Evolutionary conservation across 768 basidiomycete genomes (phyloP).

Genomic region (Leccinum ochraceum): DNA sequence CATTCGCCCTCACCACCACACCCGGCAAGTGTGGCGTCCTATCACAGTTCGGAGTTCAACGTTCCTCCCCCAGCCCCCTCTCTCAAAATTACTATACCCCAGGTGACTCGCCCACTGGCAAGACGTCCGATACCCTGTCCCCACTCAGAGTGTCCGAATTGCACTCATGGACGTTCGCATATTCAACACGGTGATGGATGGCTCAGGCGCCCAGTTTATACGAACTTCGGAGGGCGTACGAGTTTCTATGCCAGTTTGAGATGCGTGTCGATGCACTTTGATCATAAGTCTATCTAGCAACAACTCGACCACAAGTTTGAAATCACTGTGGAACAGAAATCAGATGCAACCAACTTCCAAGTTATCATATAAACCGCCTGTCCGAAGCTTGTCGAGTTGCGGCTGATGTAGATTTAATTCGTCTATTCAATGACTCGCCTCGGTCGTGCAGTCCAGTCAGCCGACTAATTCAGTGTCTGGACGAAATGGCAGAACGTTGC

Average conservation of each 20-base stretch:
- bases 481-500: neutral
- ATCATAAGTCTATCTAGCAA: no score
- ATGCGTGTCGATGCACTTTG: no score
- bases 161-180: no score
- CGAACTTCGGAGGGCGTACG: no score
- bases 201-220: no score
- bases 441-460: neutral
- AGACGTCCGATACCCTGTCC: conserved; percentile 17
- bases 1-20: conserved; percentile 9
- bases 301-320: no score
- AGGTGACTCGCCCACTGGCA: conserved; percentile 10
- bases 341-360: neutral
- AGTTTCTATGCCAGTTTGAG: no score
- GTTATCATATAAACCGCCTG: neutral
- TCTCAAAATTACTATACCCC: neutral
- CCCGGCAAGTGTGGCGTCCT: conserved; percentile 5
- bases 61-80: conserved; percentile 8
- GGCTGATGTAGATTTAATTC: neutral
- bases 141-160: conserved; percentile 12
- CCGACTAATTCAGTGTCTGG: neutral
- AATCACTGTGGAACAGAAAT: no score
- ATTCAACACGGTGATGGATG: no score
- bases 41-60: conserved; percentile 4
- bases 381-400: neutral
- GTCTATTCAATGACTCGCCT: neutral